phyloP scores from a whole-genome alignment of 2,329 filamentous ascomycete genomes.

The Fusarium fracticaudum region DNA sequence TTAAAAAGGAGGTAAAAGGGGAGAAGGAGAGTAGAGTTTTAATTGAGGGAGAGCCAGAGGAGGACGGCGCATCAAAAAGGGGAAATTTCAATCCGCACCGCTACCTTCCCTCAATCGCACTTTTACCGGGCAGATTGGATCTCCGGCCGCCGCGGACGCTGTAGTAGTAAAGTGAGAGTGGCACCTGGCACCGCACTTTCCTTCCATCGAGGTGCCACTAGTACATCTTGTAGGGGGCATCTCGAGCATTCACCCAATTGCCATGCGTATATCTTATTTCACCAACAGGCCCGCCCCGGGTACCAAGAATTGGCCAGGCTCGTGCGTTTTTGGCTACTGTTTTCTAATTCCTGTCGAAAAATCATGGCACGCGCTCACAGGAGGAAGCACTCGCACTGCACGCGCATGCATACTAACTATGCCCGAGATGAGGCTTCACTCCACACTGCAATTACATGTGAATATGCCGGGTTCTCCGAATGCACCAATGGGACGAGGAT shows the following conservation, averaged over 20 bases:
- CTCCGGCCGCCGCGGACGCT: constrained; percentile 23
- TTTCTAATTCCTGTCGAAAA: constrained; percentile 2
- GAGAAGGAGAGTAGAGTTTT: constrained; percentile 39
- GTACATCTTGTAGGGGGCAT: constrained; percentile 33
- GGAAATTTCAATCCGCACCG: constrained; percentile 48
- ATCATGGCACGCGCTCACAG: constrained; percentile 22
- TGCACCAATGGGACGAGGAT: constrained; percentile 31
- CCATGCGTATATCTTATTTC: constrained; percentile 26
- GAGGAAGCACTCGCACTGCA: constrained; percentile 14
- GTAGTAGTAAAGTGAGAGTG: constrained; percentile 33
- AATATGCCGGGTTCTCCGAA: constrained; percentile 40
- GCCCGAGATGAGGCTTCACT: constrained; percentile 31
- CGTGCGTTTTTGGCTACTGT: constrained; percentile 14
- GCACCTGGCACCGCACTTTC: constrained; percentile 38
- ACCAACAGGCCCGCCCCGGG: constrained; percentile 23
- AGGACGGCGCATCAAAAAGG: constrained; percentile 47
- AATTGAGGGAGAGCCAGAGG: constrained; percentile 32
- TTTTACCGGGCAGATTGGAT: constrained; percentile 32
- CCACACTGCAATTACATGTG: constrained; percentile 48
- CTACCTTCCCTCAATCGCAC: constrained; percentile 11
- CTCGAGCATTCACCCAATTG: constrained; percentile 33
- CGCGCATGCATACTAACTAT: neutral
- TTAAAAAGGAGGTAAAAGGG: constrained; percentile 42
- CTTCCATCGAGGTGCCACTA: constrained; percentile 34
- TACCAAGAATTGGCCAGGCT: constrained; percentile 24